Percentiles rank a stretch among this genome's conserved stretches.
Evolutionary conservation across 2,329 filamentous ascomycete genomes (phyloP).

Genomic region (Monilinia vaccinii-corymbosi): DNA sequence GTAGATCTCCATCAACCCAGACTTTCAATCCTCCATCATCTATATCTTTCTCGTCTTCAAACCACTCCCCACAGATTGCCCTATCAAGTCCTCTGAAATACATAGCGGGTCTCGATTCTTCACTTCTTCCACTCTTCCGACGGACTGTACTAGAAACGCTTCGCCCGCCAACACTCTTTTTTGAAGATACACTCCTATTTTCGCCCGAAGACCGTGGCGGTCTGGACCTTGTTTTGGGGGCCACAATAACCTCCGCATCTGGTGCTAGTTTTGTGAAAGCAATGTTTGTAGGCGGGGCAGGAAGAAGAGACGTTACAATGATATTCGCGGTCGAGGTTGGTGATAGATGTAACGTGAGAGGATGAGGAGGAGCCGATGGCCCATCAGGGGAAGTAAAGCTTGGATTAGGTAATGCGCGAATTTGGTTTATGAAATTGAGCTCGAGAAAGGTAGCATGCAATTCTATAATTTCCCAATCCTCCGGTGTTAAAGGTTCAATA

Average conservation of each 20-base stretch:
- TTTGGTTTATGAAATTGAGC: conserved; percentile 84
- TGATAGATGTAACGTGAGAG: conserved; percentile 84
- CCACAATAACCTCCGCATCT: conserved; percentile 94
- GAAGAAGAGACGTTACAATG: conserved; percentile 72
- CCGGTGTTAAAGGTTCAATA: conserved; percentile 88
- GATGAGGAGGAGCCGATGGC: conserved; percentile 53
- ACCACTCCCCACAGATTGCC: conserved; percentile 61
- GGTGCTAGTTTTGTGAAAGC: conserved; percentile 88
- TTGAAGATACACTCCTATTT: conserved; percentile 71
- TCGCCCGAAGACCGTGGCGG: conserved; percentile 57
- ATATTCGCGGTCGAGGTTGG: conserved; percentile 94
- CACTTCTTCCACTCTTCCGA: conserved; percentile 47
- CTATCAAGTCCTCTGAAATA: conserved; percentile 77
- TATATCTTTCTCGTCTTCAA: conserved; percentile 50
- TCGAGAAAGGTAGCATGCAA: conserved; percentile 93
- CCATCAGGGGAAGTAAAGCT: conserved; percentile 46
- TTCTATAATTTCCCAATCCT: conserved; percentile 99
- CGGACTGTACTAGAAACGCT: conserved; percentile 65
- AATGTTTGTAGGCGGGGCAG: conserved; percentile 55
- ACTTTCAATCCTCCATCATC: conserved; percentile 56
- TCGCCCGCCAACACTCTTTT: conserved; percentile 64
- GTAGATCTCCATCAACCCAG: conserved; percentile 76
- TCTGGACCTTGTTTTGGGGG: conserved; percentile 79
- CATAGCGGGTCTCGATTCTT: conserved; percentile 57
- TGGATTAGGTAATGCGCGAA: conserved; percentile 87